A percentile compares a stretch with the other conserved stretches of the same genome.
Conservation (phyloP, 768 basidiomycete genomes). For the Naganishia vaughanmartiniae region DNA sequence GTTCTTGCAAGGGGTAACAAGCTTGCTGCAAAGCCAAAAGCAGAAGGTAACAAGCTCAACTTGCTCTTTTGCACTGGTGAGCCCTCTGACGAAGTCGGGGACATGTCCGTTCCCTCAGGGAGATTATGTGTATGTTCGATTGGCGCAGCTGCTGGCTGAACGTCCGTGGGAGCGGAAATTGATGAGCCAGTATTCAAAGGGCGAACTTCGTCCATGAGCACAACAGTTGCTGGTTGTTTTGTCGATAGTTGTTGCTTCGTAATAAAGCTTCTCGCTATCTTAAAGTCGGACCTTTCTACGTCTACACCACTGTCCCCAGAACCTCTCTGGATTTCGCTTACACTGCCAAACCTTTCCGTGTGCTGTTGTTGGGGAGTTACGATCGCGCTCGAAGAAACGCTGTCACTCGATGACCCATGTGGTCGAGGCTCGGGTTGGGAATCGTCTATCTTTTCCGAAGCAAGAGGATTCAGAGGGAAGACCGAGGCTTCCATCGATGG, state of each 20-base stretch:
- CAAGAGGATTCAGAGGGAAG: not conserved
- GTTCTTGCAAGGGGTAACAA: constrained; percentile 3
- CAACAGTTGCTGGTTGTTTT: no score
- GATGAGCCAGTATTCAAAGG: not conserved
- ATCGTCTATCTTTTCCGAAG: not conserved
- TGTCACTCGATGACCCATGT: not conserved
- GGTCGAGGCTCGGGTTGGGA: not conserved
- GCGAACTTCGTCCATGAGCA: not conserved
- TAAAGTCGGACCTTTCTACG: not conserved
- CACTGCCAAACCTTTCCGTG: not conserved
- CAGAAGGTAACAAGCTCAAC: constrained; percentile 17
- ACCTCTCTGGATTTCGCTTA: not conserved
- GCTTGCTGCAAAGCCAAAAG: constrained; percentile 15
- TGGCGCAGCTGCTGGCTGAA: not conserved
- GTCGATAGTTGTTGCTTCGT: not conserved
- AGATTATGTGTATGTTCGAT: not conserved
- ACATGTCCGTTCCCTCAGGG: not conserved
- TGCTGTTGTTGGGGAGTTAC: not conserved
- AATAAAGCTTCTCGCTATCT: not conserved
- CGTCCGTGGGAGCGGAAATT: not conserved
- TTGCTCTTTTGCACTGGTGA: constrained; percentile 10
- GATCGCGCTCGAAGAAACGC: not conserved
- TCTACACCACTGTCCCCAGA: not conserved
- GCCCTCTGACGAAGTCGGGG: no score
- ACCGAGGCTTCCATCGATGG: not conserved